phyloP scores from a whole-genome alignment of 1,139 yeast genomes.

The Debaryomyces udenii region DNA sequence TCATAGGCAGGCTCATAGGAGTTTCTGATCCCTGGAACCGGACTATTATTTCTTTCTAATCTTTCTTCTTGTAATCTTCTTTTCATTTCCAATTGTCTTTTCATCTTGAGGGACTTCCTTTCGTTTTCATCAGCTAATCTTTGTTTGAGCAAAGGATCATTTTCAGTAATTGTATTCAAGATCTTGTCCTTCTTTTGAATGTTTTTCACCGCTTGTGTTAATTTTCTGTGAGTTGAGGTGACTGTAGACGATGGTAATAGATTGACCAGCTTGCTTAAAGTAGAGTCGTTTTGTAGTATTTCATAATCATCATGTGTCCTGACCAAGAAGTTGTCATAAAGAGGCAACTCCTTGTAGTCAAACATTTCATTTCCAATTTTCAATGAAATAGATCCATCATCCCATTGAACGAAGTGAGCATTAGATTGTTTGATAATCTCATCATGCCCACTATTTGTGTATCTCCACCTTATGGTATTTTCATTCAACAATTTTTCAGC shows the following conservation, averaged over 20 bases:
- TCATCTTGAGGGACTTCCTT: slow-evolving; percentile 66
- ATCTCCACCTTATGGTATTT: slow-evolving; percentile 92
- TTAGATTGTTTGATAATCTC: slow-evolving; percentile 81
- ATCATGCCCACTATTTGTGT: slow-evolving; percentile 64
- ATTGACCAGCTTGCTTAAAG: slow-evolving; percentile 60
- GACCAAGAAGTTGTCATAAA: slow-evolving; percentile 73
- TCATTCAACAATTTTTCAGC: slow-evolving; percentile 64
- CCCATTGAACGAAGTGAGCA: slow-evolving; percentile 91
- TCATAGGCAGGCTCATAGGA: slow-evolving; percentile 42
- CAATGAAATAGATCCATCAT: slow-evolving; percentile 84
- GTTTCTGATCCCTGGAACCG: slow-evolving; percentile 24
- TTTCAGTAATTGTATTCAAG: slow-evolving; percentile 66
- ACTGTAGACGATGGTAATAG: slow-evolving; percentile 87
- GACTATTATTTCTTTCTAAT: slow-evolving; percentile 33
- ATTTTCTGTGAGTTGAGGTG: slow-evolving; percentile 77
- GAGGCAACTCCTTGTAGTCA: slow-evolving; percentile 70
- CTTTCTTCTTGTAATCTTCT: slow-evolving; percentile 52
- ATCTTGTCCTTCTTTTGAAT: slow-evolving; percentile 65
- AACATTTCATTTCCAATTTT: slow-evolving; percentile 88
- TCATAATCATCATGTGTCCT: slow-evolving; percentile 73
- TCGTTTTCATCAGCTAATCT: slow-evolving; percentile 81
- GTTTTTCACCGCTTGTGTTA: slow-evolving; percentile 76
- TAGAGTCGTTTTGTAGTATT: slow-evolving; percentile 60
- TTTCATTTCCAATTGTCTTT: slow-evolving; percentile 65
- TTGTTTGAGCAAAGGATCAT: slow-evolving; percentile 86